Evolutionary conservation across 495 filamentous ascomycete species (phyloP), one percentile per base, ranked within the genome.

Genomic region (Collariella sp.): DNA sequence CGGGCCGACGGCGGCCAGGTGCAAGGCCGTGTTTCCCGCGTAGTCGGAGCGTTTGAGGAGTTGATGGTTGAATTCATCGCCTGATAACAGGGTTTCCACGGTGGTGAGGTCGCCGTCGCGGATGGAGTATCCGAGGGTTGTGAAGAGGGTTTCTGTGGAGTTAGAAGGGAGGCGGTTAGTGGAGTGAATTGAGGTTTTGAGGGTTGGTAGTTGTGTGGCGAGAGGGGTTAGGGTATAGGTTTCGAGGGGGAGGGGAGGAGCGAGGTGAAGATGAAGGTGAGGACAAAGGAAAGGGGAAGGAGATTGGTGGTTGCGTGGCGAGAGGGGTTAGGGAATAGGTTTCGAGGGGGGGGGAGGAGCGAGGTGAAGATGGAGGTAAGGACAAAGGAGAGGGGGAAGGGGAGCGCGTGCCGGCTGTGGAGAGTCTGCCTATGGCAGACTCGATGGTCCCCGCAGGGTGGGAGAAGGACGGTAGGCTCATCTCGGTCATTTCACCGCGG

Each of bases 401-500:
- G n/a, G 33, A 36, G 7, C 16, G 52, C 61, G 36, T 64, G 62
- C 65, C 65, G 48, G 62, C 63, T 13, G 68, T 52, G 11, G 69
- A 67, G 29, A 72, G 50, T 15, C 66, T 61, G 20, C 51, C 63
- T n/a, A 65, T 56, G 9, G 60, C 64, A 1, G 63, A 59, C 13
- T 70, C 70, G 20, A 69, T 55, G 45, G 44, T 64, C n/a, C 64
- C 81, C 38, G 81, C 78, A 0, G 87, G 87, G 64, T 91, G 89
- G 20, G 79, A 79, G 74, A 91, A 96, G 41, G 68, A 74, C 23
- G 73, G 71, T 61, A 38, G 76, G 73, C 56, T 73, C 70, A 61
- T 80, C 74, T 89, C 87, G 13, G 88, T 96, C 66, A 96, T 78
- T 69, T 97, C 91, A 15, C 91, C 93, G 24, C 91, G 80, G 7